Percentiles rank a stretch among this genome's conserved stretches.
Evolutionary conservation across 179 eudicot genomes (phyloP).

Genomic region (Heliamphora pulchella): DNA sequence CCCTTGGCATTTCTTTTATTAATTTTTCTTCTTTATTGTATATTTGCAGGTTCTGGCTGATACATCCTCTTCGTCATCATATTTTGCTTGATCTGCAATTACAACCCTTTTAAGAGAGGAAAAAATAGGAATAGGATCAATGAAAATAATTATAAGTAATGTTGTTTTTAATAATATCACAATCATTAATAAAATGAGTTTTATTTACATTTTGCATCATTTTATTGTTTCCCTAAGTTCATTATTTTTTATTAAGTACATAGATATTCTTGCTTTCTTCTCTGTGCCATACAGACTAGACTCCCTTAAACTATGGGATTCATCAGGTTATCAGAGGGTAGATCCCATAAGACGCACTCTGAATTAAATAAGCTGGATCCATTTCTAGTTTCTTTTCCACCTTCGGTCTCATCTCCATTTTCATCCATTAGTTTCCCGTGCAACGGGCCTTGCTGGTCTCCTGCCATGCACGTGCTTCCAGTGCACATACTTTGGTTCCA

Average conservation of each 20-base stretch:
- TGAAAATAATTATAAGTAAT: background rate
- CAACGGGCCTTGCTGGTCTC: conserved; percentile 43
- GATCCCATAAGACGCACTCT: conserved; percentile 67
- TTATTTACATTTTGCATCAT: conserved; percentile 34
- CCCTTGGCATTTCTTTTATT: background rate
- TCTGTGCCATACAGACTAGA: background rate
- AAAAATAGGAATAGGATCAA: conserved; percentile 1
- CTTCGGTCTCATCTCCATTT: conserved; percentile 39
- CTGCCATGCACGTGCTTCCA: conserved; percentile 47
- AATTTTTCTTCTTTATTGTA: conserved; percentile 13
- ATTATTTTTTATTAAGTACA: conserved; percentile 24
- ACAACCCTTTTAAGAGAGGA: background rate
- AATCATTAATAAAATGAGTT: conserved; percentile 23
- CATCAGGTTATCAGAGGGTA: conserved; percentile 70
- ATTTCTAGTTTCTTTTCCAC: conserved; percentile 24
- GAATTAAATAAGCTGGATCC: conserved; percentile 39
- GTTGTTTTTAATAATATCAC: conserved; percentile 30
- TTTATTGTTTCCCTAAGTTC: conserved; percentile 20
- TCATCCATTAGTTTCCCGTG: conserved; percentile 45
- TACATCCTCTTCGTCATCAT: conserved; percentile 68
- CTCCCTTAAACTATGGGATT: conserved; percentile 44
- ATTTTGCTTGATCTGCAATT: conserved; percentile 7
- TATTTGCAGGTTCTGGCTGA: conserved; percentile 84
- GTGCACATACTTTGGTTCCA: conserved; percentile 72
- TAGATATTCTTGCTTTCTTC: background rate